Evolutionary conservation across 169 alveolate species (phyloP), one percentile per base, ranked within the genome.

Genomic region (Hammondia hammondi): DNA sequence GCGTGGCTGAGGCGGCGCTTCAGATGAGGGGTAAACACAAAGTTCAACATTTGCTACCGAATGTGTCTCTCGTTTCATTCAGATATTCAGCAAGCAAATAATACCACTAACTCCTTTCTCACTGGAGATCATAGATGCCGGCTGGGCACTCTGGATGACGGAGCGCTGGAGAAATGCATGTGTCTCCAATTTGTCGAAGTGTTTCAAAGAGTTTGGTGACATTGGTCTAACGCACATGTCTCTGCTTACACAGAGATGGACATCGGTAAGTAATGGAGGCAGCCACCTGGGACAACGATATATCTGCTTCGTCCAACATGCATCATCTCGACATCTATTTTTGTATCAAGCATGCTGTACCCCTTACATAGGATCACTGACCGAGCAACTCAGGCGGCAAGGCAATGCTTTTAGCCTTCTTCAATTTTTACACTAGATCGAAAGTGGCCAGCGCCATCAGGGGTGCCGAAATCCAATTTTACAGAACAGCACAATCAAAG

Each of bases 131-230:
- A 46, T 85, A 32, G 92, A 85, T 46, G 19, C 73, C 81, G 92
- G 92, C 81, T 85, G 92, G 92, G 56, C 81, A 32, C 92, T 85
- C 81, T 85, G 56, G 35, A 37, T 85, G 52, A 46, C 56, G n/a
- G 52, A 48, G 92, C 67, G 56, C 32, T 85, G 92, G 92, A 71
- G 52, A 56, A 27, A n/a, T 2, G 56, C 92, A 14, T 85, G 92
- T 32, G 67, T 56, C 24, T 29, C n/a, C 17, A 37, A 85, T 32
- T 19, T 85, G 21, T 32, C 81, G 57, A 57, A 85, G 92, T 85
- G 92, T 52, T 85, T 85, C 77, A 46, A 56, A 52, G 92, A 85
- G n/a, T 85, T 56, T 39, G 92, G 92, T 21, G 92, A 85, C 81
- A 48, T 85, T 85, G 92, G 73, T 6, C 92, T 85, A 6, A 56